phyloP scores from a whole-genome alignment of 2,329 filamentous ascomycete genomes.

The Fusarium scirpi region DNA sequence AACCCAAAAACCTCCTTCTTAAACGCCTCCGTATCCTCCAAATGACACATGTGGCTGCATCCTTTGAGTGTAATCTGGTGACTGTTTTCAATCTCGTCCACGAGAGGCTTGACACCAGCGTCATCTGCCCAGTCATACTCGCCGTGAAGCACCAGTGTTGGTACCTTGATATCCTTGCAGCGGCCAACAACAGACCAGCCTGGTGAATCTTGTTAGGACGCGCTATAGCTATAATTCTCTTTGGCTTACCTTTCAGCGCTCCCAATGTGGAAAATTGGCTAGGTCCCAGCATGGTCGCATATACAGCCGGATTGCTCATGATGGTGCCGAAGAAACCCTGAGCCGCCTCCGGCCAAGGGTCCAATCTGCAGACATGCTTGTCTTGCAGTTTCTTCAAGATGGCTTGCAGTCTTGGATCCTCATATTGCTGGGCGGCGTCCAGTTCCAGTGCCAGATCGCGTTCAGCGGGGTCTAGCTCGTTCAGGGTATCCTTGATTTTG shows the following conservation, averaged over 20 bases:
- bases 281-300: conserved; percentile 9
- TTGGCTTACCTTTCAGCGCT: conserved; percentile 2
- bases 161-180: conserved; percentile 8
- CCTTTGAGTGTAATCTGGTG: conserved; percentile 6
- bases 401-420: conserved; percentile 3
- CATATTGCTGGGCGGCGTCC: background rate
- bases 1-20: conserved; percentile 11
- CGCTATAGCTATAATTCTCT: background rate
- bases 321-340: conserved; percentile 7
- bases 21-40: conserved; percentile 8
- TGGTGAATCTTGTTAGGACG: background rate
- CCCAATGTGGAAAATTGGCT: conserved; percentile 10
- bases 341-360: background rate
- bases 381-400: conserved; percentile 8
- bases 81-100: conserved; percentile 13
- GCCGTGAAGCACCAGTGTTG: conserved; percentile 3
- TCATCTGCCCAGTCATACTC: conserved; percentile 13
- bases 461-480: conserved; percentile 5
- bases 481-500: conserved; percentile 9
- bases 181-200: conserved; percentile 10
- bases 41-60: conserved; percentile 9
- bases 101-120: conserved; percentile 3
- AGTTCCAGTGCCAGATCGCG: conserved; percentile 1
- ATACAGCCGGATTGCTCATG: conserved; percentile 5
- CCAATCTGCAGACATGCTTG: conserved; percentile 10